Conservation (phyloP, 108 stramenopile species). For the Fragilaria radians region DNA sequence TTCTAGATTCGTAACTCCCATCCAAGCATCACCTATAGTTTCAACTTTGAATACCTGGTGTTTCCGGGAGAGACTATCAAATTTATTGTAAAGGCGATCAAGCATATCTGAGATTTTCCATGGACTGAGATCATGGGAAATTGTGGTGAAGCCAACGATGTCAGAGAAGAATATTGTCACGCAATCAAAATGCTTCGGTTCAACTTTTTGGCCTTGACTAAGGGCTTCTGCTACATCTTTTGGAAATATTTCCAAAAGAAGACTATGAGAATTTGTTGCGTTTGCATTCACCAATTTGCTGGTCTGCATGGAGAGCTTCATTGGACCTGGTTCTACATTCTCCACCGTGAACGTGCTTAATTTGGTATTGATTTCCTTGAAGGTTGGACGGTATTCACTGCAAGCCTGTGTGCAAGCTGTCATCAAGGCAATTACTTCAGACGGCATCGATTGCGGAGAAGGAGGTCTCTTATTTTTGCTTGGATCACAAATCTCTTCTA, state of each 20-base stretch:
- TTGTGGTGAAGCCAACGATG: constrained; percentile 35
- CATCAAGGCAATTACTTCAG: constrained; percentile 25
- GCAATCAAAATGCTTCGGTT: constrained; percentile 1
- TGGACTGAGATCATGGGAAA: constrained; percentile 9
- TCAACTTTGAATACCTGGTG: constrained; percentile 38
- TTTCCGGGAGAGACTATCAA: constrained; percentile 19
- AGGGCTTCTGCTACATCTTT: constrained; percentile 45
- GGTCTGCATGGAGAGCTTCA: constrained; percentile 13
- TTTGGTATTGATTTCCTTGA: constrained; percentile 4
- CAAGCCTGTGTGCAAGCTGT: constrained; percentile 24
- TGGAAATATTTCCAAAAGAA: constrained; percentile 36
- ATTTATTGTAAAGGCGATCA: constrained; percentile 20
- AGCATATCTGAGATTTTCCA: constrained; percentile 29
- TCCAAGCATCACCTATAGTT: constrained; percentile 32
- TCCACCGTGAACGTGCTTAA: constrained; percentile 2
- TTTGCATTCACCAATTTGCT: neutral
- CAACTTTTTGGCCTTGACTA: neutral
- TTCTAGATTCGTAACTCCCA: constrained; percentile 20
- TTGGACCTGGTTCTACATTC: constrained; percentile 20
- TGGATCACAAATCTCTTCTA: constrained; percentile 29
- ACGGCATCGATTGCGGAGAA: constrained; percentile 21
- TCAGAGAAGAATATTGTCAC: constrained; percentile 20
- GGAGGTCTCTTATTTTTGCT: constrained; percentile 40
- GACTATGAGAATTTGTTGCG: neutral
- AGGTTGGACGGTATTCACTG: constrained; percentile 18